These are phyloP conservation scores for Ustilaginoidea virens DNA, from an alignment of 2,329 filamentous ascomycete genomes.

Conservation along the genomic window DNA sequence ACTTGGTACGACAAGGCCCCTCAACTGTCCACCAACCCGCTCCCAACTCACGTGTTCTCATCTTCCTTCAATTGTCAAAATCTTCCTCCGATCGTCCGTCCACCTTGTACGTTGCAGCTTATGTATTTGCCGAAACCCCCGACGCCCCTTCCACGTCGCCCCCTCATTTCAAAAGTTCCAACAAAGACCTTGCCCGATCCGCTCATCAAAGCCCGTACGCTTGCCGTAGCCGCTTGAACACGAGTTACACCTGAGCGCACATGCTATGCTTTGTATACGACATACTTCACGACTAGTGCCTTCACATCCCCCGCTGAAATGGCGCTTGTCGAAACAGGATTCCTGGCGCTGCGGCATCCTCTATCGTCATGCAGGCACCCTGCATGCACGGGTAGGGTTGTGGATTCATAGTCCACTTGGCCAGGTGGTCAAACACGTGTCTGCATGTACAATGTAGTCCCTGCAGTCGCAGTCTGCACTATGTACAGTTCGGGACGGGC, in stretches of 20 bases:
- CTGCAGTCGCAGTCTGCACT: no score
- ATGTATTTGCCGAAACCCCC: conserved; percentile 48
- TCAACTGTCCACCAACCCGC: no score
- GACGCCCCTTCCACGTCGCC: no score
- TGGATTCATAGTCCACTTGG: conserved; percentile 51
- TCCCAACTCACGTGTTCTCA: conserved; percentile 41
- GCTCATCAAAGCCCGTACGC: no score
- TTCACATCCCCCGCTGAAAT: conserved; percentile 33
- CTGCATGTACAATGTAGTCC: no score
- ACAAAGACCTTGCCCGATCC: conserved; percentile 32
- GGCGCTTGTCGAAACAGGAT: conserved; percentile 38
- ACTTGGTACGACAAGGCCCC: no score
- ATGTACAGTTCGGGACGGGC: conserved; percentile 42
- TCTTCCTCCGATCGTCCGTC: conserved; percentile 44
- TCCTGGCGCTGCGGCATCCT: conserved; percentile 47
- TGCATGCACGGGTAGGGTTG: conserved; percentile 46
- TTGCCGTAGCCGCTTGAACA: conserved; percentile 41
- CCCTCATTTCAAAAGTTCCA: no score
- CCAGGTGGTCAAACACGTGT: conserved; percentile 41
- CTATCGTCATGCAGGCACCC: conserved; percentile 50
- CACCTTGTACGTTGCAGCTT: conserved; percentile 42
- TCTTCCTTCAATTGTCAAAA: conserved; percentile 54
- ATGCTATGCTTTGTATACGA: no score
- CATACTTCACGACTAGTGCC: conserved; percentile 27
- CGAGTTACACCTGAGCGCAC: no score